These are phyloP conservation scores for Solanum chmielewskii DNA, from an alignment of 257 asterid species.

Conservation along the genomic window DNA sequence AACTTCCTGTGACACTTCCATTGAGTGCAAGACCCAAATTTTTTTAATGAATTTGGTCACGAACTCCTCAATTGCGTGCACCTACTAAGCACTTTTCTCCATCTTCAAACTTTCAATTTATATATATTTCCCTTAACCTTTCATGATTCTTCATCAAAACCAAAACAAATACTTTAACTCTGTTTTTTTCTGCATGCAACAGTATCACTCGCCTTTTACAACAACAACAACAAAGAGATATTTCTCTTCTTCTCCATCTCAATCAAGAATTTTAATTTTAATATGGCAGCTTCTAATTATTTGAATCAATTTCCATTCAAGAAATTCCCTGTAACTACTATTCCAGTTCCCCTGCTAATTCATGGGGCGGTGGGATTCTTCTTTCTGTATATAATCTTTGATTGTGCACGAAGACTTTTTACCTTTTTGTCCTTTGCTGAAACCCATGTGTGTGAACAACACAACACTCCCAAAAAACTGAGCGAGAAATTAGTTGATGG, in stretches of 20 bases:
- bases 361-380: constrained; percentile 20
- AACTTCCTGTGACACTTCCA: not conserved
- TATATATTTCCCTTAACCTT: not conserved
- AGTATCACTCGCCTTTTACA: constrained; percentile 5
- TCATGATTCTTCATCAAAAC: not conserved
- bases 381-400: constrained; percentile 11
- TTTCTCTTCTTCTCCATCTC: not conserved
- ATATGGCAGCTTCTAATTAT: constrained; percentile 11
- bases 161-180: not conserved
- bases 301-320: constrained; percentile 19
- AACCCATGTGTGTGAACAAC: not conserved
- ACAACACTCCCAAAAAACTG: not conserved
- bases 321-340: constrained; percentile 7
- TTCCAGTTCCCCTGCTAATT: constrained; percentile 13
- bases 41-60: not conserved
- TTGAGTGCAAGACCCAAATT: not conserved
- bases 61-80: not conserved
- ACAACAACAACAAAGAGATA: not conserved
- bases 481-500: constrained; percentile 1
- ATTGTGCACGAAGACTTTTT: constrained; percentile 10
- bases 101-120: not conserved
- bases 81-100: not conserved
- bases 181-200: not conserved
- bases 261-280: not conserved
- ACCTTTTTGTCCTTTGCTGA: not conserved